Evolutionary conservation across 129 eudicot species (phyloP), one percentile per base, ranked within the genome.

Genomic region (Glebionis coronaria): DNA sequence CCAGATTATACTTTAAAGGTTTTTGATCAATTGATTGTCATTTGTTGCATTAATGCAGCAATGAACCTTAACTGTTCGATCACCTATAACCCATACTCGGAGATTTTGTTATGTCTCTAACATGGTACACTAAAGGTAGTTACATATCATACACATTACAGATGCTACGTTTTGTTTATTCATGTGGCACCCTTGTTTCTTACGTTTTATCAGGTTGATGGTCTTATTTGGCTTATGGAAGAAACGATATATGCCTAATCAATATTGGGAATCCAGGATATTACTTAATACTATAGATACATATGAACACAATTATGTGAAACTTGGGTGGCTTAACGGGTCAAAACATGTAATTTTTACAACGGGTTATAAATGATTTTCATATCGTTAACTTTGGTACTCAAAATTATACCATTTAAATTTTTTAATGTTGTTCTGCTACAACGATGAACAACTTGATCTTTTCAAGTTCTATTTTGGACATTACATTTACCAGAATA

Each of bases 101-200:
- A 92, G 98, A 78, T 92, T 92, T 75, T 92, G 98, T 74, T 92
- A 86, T 40, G 96, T 92, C 35, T 82, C 98, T 76, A 96, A 92
- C 73, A 88, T 85, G 96, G 98, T 92, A 83, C 55, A 59, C 20
- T 25, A 75, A 49, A 28, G 12, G 12, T 28, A 46, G 3, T 10
- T 14, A 14, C 5, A 28, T 55, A 6, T 60, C n/a, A 15, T 63
- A 9, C 46, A 19, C 27, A 40, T 38, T 50, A 28, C 4, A 9
- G 57, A 21, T 11, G 13, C 25, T 23, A 1, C 2, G 25, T 71
- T 18, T 8, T 19, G 44, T 35, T 82, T 69, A 74, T 44, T 66
- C 45, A 56, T 27, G 4, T 15, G 19, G 0, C 23, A 50, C 23
- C 4, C 38, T 25, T 75, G 56, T 45, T 44, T 52, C 38, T 12